Base-by-base conservation (phyloP, 208 protist genomes). In the Trypanosoma theileri region DNA sequence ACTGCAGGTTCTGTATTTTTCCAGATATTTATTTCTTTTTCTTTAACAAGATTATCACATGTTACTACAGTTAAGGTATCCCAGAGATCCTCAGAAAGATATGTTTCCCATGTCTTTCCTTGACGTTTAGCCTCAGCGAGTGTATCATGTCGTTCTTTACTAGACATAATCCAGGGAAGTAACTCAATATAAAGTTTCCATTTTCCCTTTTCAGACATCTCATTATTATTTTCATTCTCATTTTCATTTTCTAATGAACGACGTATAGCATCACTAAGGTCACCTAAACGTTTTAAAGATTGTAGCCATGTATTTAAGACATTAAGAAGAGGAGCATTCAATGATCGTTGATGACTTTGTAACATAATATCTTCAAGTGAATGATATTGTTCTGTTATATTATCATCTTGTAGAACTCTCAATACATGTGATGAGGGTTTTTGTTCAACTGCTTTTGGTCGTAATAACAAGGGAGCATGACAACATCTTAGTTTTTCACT, bases 161-260 rank as follows among this genome's bases (percentile, higher is more conserved):
- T 74, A 0, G 83, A 83, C 83, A 94, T 77, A 31, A 90, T 77
- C 42, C 88, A 77, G 19, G 88, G 73, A 48, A 94, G 67, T 56
- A 91, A 69, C 24, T 74, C 74, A 35, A 52, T 54, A 59, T 65
- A 65, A 45, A 90, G 54, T 48, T 51, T 80, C 77, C 44, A 67
- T 21, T 60, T 75, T 55, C 31, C 75, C 14, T 73, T 72, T 58
- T 75, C 65, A 35, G 21, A 14, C 53, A 66, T 50, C 42, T 68
- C 4, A 26, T 35, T 35, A 35, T 1, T 35, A 35, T n/a, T n/a
- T n/a, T n/a, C n/a, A n/a, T n/a, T n/a, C n/a, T 35, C 28, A 35
- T 6, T 35, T 8, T 12, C 42, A 22, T 54, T 14, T 22, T 52
- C 59, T 35, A 48, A 50, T 64, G 61, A 46, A 44, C 55, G 50